These are phyloP conservation scores for Cryptosporidium bovis DNA, from an alignment of 169 alveolate species.

Conservation along the genomic window DNA sequence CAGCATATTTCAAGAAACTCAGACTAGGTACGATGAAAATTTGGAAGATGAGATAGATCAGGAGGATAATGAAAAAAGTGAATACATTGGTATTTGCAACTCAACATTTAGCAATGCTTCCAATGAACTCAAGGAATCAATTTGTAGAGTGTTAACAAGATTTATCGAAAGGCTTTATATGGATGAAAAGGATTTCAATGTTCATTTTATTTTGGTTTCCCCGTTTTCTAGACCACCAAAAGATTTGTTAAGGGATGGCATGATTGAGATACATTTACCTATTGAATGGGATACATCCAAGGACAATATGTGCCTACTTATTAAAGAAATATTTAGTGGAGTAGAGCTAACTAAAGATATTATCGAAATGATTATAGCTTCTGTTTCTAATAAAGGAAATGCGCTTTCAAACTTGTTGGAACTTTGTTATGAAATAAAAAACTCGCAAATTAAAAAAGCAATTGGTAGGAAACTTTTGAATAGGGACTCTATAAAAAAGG, in stretches of 20 bases:
- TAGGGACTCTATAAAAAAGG: background rate
- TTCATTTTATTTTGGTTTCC: slow-evolving; percentile 39
- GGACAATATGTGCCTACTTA: slow-evolving; percentile 4
- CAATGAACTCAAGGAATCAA: slow-evolving; percentile 20
- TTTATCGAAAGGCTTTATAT: slow-evolving; percentile 52
- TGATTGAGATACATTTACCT: slow-evolving; percentile 31
- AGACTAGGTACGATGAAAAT: background rate
- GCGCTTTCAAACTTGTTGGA: slow-evolving; percentile 13
- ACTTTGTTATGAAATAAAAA: slow-evolving; percentile 25
- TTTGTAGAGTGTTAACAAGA: slow-evolving; percentile 34
- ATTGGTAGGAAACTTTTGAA: slow-evolving; percentile 22
- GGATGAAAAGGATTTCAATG: slow-evolving; percentile 17
- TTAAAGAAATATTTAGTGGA: slow-evolving; percentile 25
- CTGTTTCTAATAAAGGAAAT: slow-evolving; percentile 17
- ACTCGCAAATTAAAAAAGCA: slow-evolving; percentile 4
- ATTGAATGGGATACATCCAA: slow-evolving; percentile 51
- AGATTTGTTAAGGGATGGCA: slow-evolving; percentile 25
- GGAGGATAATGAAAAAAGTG: slow-evolving; percentile 2
- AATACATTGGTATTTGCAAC: slow-evolving; percentile 27
- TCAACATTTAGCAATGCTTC: slow-evolving; percentile 29
- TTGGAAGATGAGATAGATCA: background rate
- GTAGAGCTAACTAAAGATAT: background rate
- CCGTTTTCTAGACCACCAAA: slow-evolving; percentile 60
- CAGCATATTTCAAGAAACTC: background rate
- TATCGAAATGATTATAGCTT: slow-evolving; percentile 36